Evolutionary conservation across 164 flowering plant species (phyloP).

Genomic region (Houttuynia cordata): DNA sequence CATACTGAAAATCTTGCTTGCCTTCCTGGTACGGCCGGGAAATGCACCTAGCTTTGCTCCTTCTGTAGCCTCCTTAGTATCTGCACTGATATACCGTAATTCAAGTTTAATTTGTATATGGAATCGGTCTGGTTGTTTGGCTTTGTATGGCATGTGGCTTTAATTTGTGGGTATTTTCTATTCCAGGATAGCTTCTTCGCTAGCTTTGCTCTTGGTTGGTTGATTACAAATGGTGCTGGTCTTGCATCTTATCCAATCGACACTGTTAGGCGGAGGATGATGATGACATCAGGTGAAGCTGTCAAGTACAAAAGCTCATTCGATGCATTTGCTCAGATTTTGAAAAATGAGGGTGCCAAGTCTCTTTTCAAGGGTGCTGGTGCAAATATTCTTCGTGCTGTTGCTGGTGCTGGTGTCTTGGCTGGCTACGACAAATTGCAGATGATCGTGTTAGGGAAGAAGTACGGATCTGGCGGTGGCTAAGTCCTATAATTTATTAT

Average conservation of each 20-base stretch:
- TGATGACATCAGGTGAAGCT: conserved; percentile 73
- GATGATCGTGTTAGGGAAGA: conserved; percentile 56
- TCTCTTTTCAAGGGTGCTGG: conserved; percentile 71
- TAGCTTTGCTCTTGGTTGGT: conserved; percentile 61
- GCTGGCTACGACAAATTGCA: conserved; percentile 69
- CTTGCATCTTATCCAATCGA: conserved; percentile 68
- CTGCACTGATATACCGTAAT: too few relatives aligned
- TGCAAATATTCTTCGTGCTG: conserved; percentile 63
- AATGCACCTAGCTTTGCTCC: too few relatives aligned
- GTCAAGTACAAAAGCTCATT: conserved; percentile 62
- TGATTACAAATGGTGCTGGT: conserved; percentile 61
- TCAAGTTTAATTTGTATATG: too few relatives aligned
- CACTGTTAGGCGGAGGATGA: conserved; percentile 67
- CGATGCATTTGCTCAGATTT: conserved; percentile 47
- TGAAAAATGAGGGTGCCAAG: conserved; percentile 54
- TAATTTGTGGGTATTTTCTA: neutral
- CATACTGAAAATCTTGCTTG: too few relatives aligned
- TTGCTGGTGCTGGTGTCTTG: conserved; percentile 76
- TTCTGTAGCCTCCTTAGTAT: too few relatives aligned
- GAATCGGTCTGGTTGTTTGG: too few relatives aligned
- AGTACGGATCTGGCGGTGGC: conserved; percentile 53
- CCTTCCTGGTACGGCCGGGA: too few relatives aligned
- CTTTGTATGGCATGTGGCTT: neutral
- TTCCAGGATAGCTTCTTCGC: conserved; percentile 67
- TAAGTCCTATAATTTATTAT: conserved; percentile 42